phyloP scores from a whole-genome alignment of 257 asterid species.

The Solanum chiquidenum region DNA sequence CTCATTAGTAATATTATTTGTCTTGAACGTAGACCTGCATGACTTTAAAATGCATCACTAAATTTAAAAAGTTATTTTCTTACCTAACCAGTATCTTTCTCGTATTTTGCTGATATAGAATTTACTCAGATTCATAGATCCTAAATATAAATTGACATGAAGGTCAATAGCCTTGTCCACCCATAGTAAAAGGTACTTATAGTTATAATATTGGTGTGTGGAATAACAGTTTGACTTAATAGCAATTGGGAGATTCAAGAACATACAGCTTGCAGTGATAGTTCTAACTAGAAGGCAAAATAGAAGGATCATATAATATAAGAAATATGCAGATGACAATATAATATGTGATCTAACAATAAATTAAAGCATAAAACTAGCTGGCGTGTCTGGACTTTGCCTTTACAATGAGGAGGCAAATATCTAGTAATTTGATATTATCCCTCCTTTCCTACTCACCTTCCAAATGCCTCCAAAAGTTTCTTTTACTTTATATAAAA shows the following conservation, averaged over 20 bases:
- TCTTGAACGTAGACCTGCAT: not conserved
- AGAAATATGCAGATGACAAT: not conserved
- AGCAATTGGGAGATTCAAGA: not conserved
- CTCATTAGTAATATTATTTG: not conserved
- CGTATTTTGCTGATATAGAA: not conserved
- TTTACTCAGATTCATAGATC: not conserved
- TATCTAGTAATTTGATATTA: slow-evolving; percentile 55
- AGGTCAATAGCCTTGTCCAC: not conserved
- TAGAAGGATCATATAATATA: not conserved
- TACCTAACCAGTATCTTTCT: not conserved
- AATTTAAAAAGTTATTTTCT: not conserved
- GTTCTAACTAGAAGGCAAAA: not conserved
- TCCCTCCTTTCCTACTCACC: slow-evolving; percentile 44
- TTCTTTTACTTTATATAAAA: not conserved
- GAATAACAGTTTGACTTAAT: not conserved
- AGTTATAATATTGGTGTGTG: not conserved
- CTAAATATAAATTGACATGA: not conserved
- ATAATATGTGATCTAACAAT: slow-evolving; percentile 14
- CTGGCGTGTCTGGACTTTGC: slow-evolving; percentile 61
- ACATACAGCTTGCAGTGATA: slow-evolving; percentile 1
- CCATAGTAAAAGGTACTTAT: not conserved
- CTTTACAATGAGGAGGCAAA: slow-evolving; percentile 55
- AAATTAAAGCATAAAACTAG: slow-evolving; percentile 31
- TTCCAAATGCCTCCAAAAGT: slow-evolving; percentile 21
- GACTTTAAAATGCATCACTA: not conserved